Base-by-base conservation (phyloP, 2,329 filamentous ascomycete genomes). In the Gliomastix tumulicola region DNA sequence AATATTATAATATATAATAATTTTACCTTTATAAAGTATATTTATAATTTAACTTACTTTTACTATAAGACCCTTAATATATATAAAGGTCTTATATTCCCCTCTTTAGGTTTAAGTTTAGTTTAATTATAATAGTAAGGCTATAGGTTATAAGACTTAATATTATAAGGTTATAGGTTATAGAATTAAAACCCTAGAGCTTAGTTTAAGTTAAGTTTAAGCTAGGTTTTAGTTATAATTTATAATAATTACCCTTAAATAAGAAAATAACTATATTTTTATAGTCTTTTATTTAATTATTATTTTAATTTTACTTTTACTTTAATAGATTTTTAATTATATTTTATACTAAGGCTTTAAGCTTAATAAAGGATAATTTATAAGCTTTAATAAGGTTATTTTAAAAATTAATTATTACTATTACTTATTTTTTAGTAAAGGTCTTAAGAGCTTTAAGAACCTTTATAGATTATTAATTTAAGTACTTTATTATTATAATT, bases 1-100 rank as follows among this genome's bases (percentile, higher is more conserved):
- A n/a, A n/a, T n/a, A 19, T 16, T 37, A 32, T 37, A 32, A 11
- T 22, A 21, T 17, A 16, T 32, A 32, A 32, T 22, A 37, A 15
- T 21, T 32, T 37, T 37, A 32, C 12, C 22, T 32, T 13, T 25
- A 32, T 23, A 7, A 22, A 35, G 7, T n/a, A 7, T 17, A 31
- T 35, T 35, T 9, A 9, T 9, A 25, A 27, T 16, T 25, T 25
- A 25, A 25, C n/a, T 9, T 25, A 25, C n/a, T 25, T n/a, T n/a
- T 25, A 25, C 22, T 25, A 25, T 9, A 25, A n/a, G 22, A 25
- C 9, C n/a, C 11, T 35, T 23, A 35, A 35, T 6, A 8, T 23
- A 9, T 11, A 23, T 25, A 12, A 17, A 8, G 15, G 16, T 12
- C 16, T 31, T 11, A 31, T 31, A 12, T 12, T 31, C 8, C 11